A percentile compares a stretch with the other conserved stretches of the same genome.
Evolutionary conservation across 306 rosid species (phyloP).

Genomic region (Ormosia semicastrata): DNA sequence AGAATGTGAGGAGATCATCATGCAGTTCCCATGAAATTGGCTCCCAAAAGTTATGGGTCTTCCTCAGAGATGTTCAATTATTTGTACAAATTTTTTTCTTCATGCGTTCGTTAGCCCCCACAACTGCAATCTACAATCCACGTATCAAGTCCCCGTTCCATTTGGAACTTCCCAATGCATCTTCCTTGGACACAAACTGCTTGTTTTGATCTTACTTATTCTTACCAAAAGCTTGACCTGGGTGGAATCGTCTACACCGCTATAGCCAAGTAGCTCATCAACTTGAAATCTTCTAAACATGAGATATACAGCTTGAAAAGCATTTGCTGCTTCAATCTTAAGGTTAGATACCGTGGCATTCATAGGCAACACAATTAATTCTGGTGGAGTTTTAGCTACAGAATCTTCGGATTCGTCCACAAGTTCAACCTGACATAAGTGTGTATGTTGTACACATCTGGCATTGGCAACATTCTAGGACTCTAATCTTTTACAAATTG

Average conservation of each 20-base stretch:
- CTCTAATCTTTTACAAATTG: constrained; percentile 80
- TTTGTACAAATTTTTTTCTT: too few relatives aligned
- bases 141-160: constrained; percentile 91
- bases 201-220: constrained; percentile 42
- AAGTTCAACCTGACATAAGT: constrained; percentile 62
- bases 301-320: constrained; percentile 82
- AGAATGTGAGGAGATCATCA: too few relatives aligned
- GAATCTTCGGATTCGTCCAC: constrained; percentile 58
- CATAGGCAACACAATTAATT: constrained; percentile 54
- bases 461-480: constrained; percentile 38
- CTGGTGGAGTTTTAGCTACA: constrained; percentile 56
- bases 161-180: constrained; percentile 68
- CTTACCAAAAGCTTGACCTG: constrained; percentile 62
- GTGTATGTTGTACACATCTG: constrained; percentile 32
- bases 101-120: too few relatives aligned
- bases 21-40: too few relatives aligned
- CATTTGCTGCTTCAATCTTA: constrained; percentile 69
- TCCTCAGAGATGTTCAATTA: too few relatives aligned
- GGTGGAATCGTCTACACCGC: constrained; percentile 72
- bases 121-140: constrained; percentile 96
- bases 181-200: constrained; percentile 61
- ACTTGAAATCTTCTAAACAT: constrained; percentile 69
- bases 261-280: constrained; percentile 63
- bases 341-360: constrained; percentile 68
- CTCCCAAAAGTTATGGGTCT: too few relatives aligned